Evolutionary conservation across 176 grass and related monocot species (phyloP), one percentile per base, ranked within the genome.

Genomic region (Leersia perrieri): DNA sequence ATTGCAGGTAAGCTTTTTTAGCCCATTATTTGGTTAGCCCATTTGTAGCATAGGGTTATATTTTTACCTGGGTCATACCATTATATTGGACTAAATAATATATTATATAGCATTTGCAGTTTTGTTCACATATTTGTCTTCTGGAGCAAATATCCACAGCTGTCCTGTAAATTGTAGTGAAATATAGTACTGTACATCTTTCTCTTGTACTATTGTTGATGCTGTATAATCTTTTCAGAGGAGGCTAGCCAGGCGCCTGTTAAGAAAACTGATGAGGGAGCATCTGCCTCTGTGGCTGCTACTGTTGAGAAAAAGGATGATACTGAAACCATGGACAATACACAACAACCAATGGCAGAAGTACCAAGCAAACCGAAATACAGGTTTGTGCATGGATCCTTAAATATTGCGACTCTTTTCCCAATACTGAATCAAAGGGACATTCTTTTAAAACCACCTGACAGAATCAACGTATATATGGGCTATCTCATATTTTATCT

Each of bases 331-430:
- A 35, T 60, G 69, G 74, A 80, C 74, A 80, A 84, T 87, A 62
- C 60, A 61, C 66, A 86, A 18, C 22, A 86, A 18, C 22, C 80
- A 84, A 86, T 42, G 57, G 36, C 80, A 64, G 89, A 91, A 89
- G 80, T 70, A 32, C 83, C 83, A 75, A 87, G 20, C 45, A 96
- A 97, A 79, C 80, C 83, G 41, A 97, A 93, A 77, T 97, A 89
- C 75, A 93, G 94, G 94, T 97, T 27, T 2, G 2, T 78, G 61
- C 18, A 31, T 4, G 9, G 42, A 26, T 58, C 36, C 57, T 72
- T 30, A 0, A 36, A 60, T 73, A 13, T 30, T 81, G 40, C 57
- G 51, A 7, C 11, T 14, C 34, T 74, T 73, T 35, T 40, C 23
- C 9, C 12, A 31, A 22, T 58, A 47, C 65, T 47, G 16, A 18